Percentiles rank a stretch among this genome's conserved stretches.
phyloP scores from a whole-genome alignment of 2,329 filamentous ascomycete genomes.

The Clarireedia hainanense region DNA sequence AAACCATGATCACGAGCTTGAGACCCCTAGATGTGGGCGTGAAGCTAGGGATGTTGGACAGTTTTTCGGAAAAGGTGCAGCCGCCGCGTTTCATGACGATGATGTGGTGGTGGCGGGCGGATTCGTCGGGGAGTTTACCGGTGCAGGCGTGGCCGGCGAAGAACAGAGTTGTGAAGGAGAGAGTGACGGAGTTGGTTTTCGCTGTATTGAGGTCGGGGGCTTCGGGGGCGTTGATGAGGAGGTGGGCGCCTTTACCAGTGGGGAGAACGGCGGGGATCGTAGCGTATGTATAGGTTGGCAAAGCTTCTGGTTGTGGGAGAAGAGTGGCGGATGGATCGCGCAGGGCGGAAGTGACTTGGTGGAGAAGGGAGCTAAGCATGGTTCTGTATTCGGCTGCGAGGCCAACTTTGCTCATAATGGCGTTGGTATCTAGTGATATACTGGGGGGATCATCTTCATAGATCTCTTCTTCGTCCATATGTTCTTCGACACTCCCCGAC shows the following conservation, averaged over 20 bases:
- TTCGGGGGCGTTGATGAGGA: conserved; percentile 53
- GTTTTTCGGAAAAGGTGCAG: conserved; percentile 77
- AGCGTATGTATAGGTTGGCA: conserved; percentile 25
- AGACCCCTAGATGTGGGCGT: conserved; percentile 52
- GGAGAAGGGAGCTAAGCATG: conserved; percentile 38
- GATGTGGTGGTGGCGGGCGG: conserved; percentile 57
- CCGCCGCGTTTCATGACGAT: conserved; percentile 75
- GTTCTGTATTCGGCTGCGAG: conserved; percentile 28
- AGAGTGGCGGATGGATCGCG: conserved; percentile 36
- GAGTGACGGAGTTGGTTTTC: conserved; percentile 28
- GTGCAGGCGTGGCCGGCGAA: conserved; percentile 61
- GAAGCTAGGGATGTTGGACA: conserved; percentile 76
- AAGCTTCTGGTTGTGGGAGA: conserved; percentile 29
- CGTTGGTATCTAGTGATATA: conserved; percentile 10
- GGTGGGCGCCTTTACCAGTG: conserved; percentile 54
- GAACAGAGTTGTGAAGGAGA: conserved; percentile 65
- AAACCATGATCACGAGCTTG: conserved; percentile 75
- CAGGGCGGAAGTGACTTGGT: conserved; percentile 43
- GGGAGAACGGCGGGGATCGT: conserved; percentile 40
- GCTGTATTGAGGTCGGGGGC: conserved; percentile 30
- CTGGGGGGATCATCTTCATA: conserved; percentile 10
- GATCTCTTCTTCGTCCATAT: conserved; percentile 15
- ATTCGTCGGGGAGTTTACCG: conserved; percentile 40
- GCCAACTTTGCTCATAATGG: conserved; percentile 13
- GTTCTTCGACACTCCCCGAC: conserved; percentile 16